These are phyloP conservation scores for Xylaria sp. DNA, from an alignment of 2,329 filamentous ascomycete genomes.

Conservation along the genomic window DNA sequence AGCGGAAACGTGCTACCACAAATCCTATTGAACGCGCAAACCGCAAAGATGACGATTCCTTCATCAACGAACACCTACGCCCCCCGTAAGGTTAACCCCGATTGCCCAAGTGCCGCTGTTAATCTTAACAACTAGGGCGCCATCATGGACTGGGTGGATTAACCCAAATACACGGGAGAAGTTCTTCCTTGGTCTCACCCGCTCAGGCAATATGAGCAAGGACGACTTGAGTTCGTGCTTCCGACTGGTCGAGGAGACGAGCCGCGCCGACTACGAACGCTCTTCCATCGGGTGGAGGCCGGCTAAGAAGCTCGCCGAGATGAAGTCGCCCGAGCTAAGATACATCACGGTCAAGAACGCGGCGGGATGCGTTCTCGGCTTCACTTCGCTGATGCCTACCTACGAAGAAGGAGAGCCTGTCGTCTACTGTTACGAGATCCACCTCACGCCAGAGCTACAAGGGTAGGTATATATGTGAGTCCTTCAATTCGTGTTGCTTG, in stretches of 20 bases:
- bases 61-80: slow-evolving; percentile 51
- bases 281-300: slow-evolving; percentile 68
- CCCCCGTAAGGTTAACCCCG: slow-evolving; percentile 43
- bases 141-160: slow-evolving; percentile 47
- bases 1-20: slow-evolving; percentile 34
- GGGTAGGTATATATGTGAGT: slow-evolving; percentile 45
- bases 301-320: slow-evolving; percentile 64
- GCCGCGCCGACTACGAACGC: slow-evolving; percentile 62
- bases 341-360: slow-evolving; percentile 64
- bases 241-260: slow-evolving; percentile 63
- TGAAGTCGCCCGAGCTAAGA: slow-evolving; percentile 67
- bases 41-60: slow-evolving; percentile 49
- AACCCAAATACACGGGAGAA: slow-evolving; percentile 48
- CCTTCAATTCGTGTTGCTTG: neutral
- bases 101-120: neutral
- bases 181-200: slow-evolving; percentile 50
- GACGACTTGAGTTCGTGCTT: slow-evolving; percentile 58
- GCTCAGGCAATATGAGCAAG: slow-evolving; percentile 42
- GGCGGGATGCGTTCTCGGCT: slow-evolving; percentile 48
- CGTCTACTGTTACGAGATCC: slow-evolving; percentile 79
- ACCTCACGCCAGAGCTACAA: slow-evolving; percentile 60
- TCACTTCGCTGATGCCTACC: slow-evolving; percentile 73
- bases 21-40: slow-evolving; percentile 54
- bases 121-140: slow-evolving; percentile 14
- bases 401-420: slow-evolving; percentile 68